Evolutionary conservation across 2,329 filamentous ascomycete genomes (phyloP).

Genomic region (Hypoxylon sp.): DNA sequence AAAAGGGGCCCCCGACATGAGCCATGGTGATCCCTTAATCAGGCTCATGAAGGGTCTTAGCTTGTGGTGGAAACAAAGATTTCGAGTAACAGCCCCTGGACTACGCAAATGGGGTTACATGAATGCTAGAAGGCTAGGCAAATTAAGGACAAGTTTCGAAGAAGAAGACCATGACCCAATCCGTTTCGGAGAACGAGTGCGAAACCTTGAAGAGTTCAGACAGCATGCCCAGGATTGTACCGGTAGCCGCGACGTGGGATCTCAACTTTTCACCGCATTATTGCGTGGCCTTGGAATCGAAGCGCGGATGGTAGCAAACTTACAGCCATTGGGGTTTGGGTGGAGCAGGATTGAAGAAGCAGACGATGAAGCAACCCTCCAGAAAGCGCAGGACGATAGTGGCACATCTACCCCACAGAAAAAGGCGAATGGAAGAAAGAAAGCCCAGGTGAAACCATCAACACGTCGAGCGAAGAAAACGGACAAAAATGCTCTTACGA

Average conservation of each 20-base stretch:
- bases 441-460: conserved; percentile 33
- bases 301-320: conserved; percentile 80
- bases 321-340: conserved; percentile 89
- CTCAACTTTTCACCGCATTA: conserved; percentile 88
- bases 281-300: conserved; percentile 83
- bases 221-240: conserved; percentile 72
- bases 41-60: conserved; percentile 78
- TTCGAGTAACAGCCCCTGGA: conserved; percentile 78
- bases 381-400: conserved; percentile 23
- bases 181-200: conserved; percentile 79
- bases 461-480: conserved; percentile 39
- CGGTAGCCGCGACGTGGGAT: conserved; percentile 87
- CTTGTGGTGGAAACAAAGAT: conserved; percentile 88
- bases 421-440: conserved; percentile 47
- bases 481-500: conserved; percentile 41
- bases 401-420: conserved; percentile 45
- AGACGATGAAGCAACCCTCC: conserved; percentile 57
- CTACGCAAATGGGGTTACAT: conserved; percentile 92
- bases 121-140: conserved; percentile 75
- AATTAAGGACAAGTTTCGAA: conserved; percentile 75
- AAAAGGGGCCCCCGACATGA: conserved; percentile 76
- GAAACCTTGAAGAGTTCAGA: conserved; percentile 72
- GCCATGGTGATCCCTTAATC: conserved; percentile 82
- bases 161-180: conserved; percentile 68
- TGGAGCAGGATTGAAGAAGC: conserved; percentile 90